A percentile compares a stretch with the other conserved stretches of the same genome.
phyloP scores from a whole-genome alignment of 2,329 filamentous ascomycete species.

The Trichophyton rubrum region DNA sequence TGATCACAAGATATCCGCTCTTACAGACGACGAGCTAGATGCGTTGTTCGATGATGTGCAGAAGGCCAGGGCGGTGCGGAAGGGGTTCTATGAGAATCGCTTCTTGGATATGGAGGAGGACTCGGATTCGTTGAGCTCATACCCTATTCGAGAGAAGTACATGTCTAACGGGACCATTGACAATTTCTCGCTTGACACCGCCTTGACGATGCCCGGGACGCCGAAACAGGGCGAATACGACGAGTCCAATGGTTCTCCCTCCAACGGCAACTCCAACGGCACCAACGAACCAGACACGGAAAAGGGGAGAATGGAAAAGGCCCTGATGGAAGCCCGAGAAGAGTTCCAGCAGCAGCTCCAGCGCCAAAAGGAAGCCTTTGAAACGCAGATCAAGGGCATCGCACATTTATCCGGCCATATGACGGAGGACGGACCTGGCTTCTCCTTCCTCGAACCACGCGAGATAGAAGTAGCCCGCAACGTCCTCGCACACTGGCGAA shows the following conservation, averaged over 20 bases:
- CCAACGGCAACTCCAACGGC: slow-evolving; percentile 25
- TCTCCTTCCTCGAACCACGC: slow-evolving; percentile 49
- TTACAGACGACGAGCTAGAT: slow-evolving; percentile 91
- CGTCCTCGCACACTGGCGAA: slow-evolving; percentile 62
- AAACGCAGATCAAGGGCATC: slow-evolving; percentile 69
- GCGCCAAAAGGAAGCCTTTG: slow-evolving; percentile 70
- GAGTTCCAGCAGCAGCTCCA: slow-evolving; percentile 81
- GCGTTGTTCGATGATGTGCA: slow-evolving; percentile 89
- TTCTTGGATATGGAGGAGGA: slow-evolving; percentile 57
- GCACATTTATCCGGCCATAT: slow-evolving; percentile 36
- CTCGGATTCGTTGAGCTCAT: slow-evolving; percentile 77
- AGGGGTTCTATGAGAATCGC: slow-evolving; percentile 48
- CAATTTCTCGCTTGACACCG: slow-evolving; percentile 90
- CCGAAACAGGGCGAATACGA: slow-evolving; percentile 61
- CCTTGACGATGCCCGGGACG: slow-evolving; percentile 85
- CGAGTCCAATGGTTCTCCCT: slow-evolving; percentile 58
- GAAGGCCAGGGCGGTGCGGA: slow-evolving; percentile 69
- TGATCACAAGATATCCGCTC: slow-evolving; percentile 78
- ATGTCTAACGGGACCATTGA: slow-evolving; percentile 89
- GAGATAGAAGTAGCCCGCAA: slow-evolving; percentile 60
- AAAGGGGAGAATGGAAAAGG: slow-evolving; percentile 74
- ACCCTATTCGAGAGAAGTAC: slow-evolving; percentile 84
- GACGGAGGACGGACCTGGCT: slow-evolving; percentile 21
- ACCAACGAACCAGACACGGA: slow-evolving; percentile 59
- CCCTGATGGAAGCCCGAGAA: slow-evolving; percentile 62